Conservation (phyloP, 768 basidiomycete species). For the Jaapia argillacea region DNA sequence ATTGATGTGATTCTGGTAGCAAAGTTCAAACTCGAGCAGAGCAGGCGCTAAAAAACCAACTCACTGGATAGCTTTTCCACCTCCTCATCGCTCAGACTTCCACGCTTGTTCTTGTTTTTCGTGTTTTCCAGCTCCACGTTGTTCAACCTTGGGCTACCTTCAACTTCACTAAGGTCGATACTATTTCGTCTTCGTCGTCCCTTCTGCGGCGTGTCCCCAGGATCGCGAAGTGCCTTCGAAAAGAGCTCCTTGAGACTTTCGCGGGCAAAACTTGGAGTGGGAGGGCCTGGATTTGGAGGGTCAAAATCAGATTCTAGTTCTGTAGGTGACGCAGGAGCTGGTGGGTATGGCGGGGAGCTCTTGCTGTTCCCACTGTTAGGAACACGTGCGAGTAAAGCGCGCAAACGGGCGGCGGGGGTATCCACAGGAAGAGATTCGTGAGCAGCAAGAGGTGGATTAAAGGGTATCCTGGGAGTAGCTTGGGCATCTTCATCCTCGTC, state of each 20-base stretch:
- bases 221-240: constrained; percentile 51
- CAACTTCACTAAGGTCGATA: constrained; percentile 49
- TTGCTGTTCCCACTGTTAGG: constrained; percentile 20
- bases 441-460: constrained; percentile 12
- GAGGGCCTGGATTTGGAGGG: constrained; percentile 22
- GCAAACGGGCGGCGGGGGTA: constrained; percentile 52
- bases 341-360: constrained; percentile 15
- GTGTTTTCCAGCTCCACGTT: constrained; percentile 29
- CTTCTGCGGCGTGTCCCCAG: constrained; percentile 57
- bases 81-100: constrained; percentile 64
- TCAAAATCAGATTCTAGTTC: constrained; percentile 54
- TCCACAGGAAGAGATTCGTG: constrained; percentile 15
- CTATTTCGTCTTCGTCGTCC: constrained; percentile 40
- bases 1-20: constrained; percentile 14
- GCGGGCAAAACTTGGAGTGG: constrained; percentile 37
- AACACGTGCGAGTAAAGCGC: constrained; percentile 47
- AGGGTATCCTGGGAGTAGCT: constrained; percentile 25
- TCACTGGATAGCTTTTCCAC: constrained; percentile 41
- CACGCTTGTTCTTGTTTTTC: constrained; percentile 39
- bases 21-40: constrained; percentile 3
- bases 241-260: constrained; percentile 59
- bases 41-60: constrained; percentile 14
- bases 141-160: constrained; percentile 36
- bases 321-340: constrained; percentile 24
- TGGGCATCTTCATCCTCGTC: constrained; percentile 27